Conservation (phyloP, 345 rosid species). For the Microcos paniculata region DNA sequence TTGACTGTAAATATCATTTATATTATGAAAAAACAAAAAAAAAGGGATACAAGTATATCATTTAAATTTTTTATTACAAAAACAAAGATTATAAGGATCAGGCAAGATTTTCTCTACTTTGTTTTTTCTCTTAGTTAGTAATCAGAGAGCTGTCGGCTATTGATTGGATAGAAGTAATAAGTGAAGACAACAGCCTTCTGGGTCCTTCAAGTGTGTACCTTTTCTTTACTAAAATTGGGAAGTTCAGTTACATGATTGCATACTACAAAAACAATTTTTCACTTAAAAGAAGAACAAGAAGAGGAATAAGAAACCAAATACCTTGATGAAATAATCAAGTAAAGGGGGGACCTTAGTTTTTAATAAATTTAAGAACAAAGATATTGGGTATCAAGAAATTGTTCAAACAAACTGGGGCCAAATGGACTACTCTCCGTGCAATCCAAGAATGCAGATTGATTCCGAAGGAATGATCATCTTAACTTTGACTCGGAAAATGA, state of each 20-base stretch:
- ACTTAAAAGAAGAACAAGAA: not conserved
- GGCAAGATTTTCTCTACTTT: not conserved
- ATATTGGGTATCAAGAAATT: not conserved
- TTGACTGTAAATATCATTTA: too few relatives aligned
- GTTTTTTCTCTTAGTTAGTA: not conserved
- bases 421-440: conserved; percentile 1
- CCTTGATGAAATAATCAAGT: too few relatives aligned
- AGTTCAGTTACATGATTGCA: conserved; percentile 6
- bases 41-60: too few relatives aligned
- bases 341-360: not conserved
- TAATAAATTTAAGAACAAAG: not conserved
- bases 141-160: not conserved
- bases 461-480: not conserved
- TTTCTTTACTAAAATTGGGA: not conserved
- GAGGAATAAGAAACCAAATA: not conserved
- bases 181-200: not conserved
- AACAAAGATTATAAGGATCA: too few relatives aligned
- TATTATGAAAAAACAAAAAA: too few relatives aligned
- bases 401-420: not conserved
- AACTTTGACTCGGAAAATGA: not conserved
- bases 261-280: not conserved
- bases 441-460: conserved; percentile 11
- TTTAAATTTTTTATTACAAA: too few relatives aligned
- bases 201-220: not conserved
- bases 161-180: not conserved